Conservation (phyloP, 495 filamentous ascomycete genomes). For the Penicillium argentinense region DNA sequence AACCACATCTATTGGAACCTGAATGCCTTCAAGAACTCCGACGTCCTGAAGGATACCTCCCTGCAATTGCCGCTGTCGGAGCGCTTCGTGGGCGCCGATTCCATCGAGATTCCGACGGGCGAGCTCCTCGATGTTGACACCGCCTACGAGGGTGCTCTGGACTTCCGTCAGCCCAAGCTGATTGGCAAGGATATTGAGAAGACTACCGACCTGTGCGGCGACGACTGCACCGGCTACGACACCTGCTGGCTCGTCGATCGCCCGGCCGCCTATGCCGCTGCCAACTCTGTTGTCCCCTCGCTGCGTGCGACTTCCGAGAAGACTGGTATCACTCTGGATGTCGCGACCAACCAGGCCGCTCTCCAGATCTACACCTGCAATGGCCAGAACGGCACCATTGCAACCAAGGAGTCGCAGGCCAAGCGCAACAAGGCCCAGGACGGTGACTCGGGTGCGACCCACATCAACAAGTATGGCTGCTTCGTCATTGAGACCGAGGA, state of each 20-base stretch:
- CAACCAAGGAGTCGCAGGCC: conserved; percentile 53
- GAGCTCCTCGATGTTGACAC: conserved; percentile 64
- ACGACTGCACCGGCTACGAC: conserved; percentile 76
- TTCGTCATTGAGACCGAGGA: conserved; percentile 62
- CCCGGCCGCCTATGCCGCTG: conserved; percentile 60
- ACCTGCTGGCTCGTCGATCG: conserved; percentile 70
- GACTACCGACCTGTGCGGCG: conserved; percentile 65
- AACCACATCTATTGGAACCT: conserved; percentile 91
- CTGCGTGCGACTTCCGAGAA: conserved; percentile 55
- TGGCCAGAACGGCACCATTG: conserved; percentile 65
- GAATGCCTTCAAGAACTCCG: conserved; percentile 70
- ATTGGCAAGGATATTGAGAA: conserved; percentile 65
- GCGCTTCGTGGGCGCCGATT: conserved; percentile 70
- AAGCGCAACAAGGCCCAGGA: conserved; percentile 43
- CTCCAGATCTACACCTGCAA: conserved; percentile 79
- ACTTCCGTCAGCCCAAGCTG: conserved; percentile 77
- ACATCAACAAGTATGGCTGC: conserved; percentile 65
- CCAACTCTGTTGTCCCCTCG: conserved; percentile 60
- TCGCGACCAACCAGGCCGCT: conserved; percentile 73
- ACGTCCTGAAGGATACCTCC: conserved; percentile 68
- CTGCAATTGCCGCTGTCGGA: conserved; percentile 70
- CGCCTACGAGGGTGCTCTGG: conserved; percentile 60
- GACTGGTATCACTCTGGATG: conserved; percentile 69
- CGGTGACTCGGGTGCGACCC: conserved; percentile 37
- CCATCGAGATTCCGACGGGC: conserved; percentile 76